A percentile compares a stretch with the other conserved stretches of the same genome.
These are phyloP conservation scores for Penicillium maclennaniae DNA, from an alignment of 495 filamentous ascomycete genomes.

Conservation along the genomic window DNA sequence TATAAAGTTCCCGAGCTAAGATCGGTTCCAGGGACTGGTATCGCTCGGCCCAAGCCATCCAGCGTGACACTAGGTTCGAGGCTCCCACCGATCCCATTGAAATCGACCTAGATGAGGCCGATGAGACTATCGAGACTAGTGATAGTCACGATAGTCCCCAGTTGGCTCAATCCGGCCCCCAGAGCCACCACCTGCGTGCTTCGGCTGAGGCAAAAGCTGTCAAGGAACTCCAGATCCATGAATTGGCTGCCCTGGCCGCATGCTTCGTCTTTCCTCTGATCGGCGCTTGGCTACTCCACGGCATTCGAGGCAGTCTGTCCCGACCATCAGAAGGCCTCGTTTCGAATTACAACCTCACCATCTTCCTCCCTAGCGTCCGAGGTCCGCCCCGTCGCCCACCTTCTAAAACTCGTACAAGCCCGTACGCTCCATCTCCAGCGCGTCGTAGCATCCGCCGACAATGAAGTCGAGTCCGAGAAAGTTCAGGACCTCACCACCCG, in stretches of 20 bases:
- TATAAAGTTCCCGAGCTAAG: background rate
- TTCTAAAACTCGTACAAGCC: constrained; percentile 72
- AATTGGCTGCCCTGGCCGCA: constrained; percentile 64
- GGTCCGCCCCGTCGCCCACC: constrained; percentile 72
- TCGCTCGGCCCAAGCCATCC: constrained; percentile 66
- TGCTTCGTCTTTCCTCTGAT: constrained; percentile 79
- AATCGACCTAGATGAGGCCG: constrained; percentile 8
- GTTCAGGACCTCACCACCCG: constrained; percentile 57
- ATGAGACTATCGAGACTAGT: constrained; percentile 6
- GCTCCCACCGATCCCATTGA: constrained; percentile 34
- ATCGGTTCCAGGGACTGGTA: constrained; percentile 74
- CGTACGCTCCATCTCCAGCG: constrained; percentile 82
- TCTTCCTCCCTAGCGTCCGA: constrained; percentile 87
- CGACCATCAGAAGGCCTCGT: constrained; percentile 81
- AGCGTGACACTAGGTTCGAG: constrained; percentile 45
- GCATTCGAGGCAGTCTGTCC: constrained; percentile 69
- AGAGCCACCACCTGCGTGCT: constrained; percentile 3
- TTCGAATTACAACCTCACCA: constrained; percentile 88
- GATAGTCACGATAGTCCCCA: constrained; percentile 2
- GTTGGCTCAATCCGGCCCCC: background rate
- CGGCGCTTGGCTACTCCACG: constrained; percentile 75
- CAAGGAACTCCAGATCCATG: constrained; percentile 68
- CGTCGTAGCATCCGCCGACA: constrained; percentile 53
- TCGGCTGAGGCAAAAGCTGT: constrained; percentile 34
- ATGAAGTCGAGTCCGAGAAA: constrained; percentile 39